Evolutionary conservation across 148 eudicot genomes (phyloP).

Genomic region (Rhododendron ferrugineum): DNA sequence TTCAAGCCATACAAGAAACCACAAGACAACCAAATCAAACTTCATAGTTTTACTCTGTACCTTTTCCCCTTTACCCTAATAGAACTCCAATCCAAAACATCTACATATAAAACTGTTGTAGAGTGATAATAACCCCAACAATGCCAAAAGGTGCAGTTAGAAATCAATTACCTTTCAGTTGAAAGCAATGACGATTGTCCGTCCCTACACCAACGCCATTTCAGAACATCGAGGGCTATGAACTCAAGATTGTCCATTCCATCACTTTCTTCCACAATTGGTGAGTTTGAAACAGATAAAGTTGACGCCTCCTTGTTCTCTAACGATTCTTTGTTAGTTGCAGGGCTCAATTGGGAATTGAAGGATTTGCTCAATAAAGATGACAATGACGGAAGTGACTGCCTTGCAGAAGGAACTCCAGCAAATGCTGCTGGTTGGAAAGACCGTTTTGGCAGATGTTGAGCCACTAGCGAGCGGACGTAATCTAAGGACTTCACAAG

Average conservation of each 20-base stretch:
- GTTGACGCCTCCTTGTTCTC: constrained; percentile 58
- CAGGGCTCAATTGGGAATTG: constrained; percentile 79
- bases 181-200: constrained; percentile 51
- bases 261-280: constrained; percentile 56
- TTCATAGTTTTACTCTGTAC: background rate
- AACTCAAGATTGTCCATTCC: constrained; percentile 58
- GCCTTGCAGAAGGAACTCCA: constrained; percentile 76
- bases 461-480: constrained; percentile 90
- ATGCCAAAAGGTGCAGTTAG: background rate
- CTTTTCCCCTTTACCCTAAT: background rate
- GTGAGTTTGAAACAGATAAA: constrained; percentile 57
- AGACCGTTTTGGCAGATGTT: constrained; percentile 74
- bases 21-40: background rate
- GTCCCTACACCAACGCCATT: constrained; percentile 88
- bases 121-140: background rate
- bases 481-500: constrained; percentile 88
- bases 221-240: constrained; percentile 76
- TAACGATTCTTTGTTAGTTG: constrained; percentile 54
- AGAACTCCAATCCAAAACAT: background rate
- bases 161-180: constrained; percentile 56
- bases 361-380: constrained; percentile 86
- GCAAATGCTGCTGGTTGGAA: constrained; percentile 90
- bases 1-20: constrained; percentile 9
- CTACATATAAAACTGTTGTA: background rate
- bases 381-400: constrained; percentile 86